These are phyloP conservation scores for Melampsora americana DNA, from an alignment of 1,284 basidiomycete species.

Conservation along the genomic window DNA sequence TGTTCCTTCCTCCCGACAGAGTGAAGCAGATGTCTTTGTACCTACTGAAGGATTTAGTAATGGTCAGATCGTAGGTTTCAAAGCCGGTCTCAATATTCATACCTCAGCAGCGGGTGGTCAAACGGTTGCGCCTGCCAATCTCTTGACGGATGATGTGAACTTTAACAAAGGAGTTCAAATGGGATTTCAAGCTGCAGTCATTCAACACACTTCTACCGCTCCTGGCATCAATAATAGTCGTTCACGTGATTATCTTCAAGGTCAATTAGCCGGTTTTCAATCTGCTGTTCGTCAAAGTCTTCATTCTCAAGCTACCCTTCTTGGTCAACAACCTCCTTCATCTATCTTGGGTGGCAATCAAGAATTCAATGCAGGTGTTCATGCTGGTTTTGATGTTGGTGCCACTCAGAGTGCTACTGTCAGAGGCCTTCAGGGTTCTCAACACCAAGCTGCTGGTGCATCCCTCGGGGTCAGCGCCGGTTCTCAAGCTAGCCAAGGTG, in stretches of 20 bases:
- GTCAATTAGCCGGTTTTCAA: background rate
- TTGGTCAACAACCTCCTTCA: background rate
- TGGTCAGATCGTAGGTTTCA: background rate
- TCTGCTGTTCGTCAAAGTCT: background rate
- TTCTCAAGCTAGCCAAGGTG: background rate
- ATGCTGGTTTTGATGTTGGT: background rate
- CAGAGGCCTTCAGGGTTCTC: background rate
- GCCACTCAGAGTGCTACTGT: background rate
- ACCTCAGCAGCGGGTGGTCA: background rate
- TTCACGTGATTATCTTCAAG: background rate
- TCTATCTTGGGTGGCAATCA: background rate
- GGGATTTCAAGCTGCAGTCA: background rate
- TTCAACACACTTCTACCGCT: background rate
- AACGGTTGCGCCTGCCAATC: background rate
- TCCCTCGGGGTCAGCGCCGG: background rate
- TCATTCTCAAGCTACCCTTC: background rate
- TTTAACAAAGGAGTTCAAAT: background rate
- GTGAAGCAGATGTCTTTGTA: too few relatives aligned
- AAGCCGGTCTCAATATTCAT: background rate
- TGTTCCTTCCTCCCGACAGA: background rate
- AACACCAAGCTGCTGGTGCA: too few relatives aligned
- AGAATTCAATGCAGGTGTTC: background rate
- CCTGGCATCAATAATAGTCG: background rate
- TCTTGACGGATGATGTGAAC: background rate
- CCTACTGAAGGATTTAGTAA: background rate